These are phyloP conservation scores for Recurvomyces mirabilis DNA, from an alignment of 495 filamentous ascomycete genomes.

Conservation along the genomic window DNA sequence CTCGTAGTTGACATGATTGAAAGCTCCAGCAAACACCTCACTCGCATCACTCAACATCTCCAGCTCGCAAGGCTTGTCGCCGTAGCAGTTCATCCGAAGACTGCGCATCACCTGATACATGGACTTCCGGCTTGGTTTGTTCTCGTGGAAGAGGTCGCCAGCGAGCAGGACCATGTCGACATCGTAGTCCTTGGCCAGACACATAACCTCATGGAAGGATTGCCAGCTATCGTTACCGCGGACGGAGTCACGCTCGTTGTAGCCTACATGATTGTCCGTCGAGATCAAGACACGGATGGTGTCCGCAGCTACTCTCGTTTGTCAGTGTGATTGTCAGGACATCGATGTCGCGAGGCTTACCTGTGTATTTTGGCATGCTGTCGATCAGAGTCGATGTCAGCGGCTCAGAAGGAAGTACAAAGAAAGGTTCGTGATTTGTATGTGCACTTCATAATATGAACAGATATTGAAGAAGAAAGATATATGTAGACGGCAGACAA, in stretches of 20 bases:
- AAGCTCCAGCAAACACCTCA: conserved; percentile 73
- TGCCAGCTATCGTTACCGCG: conserved; percentile 96
- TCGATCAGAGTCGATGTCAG: too few relatives aligned
- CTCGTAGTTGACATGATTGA: conserved; percentile 93
- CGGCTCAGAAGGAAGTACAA: too few relatives aligned
- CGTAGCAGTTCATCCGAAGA: conserved; percentile 82
- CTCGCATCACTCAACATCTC: conserved; percentile 88
- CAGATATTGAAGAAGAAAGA: too few relatives aligned
- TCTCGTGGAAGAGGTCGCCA: conserved; percentile 96
- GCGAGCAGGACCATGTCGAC: conserved; percentile 94
- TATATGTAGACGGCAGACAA: too few relatives aligned
- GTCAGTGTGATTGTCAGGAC: not conserved
- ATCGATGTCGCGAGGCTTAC: not conserved
- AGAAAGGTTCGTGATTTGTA: too few relatives aligned
- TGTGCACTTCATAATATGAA: too few relatives aligned
- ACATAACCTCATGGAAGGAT: conserved; percentile 92
- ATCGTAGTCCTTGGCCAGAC: conserved; percentile 71
- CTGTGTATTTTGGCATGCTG: conserved; percentile 8
- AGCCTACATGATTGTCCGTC: conserved; percentile 96
- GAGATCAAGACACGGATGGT: conserved; percentile 90
- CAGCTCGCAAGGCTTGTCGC: conserved; percentile 88
- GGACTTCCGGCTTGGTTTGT: conserved; percentile 88
- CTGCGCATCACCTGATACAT: conserved; percentile 97
- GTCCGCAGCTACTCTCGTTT: conserved; percentile 49
- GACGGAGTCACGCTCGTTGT: conserved; percentile 82